Conservation (phyloP, 176 grass and related monocot species). For the Puya raimondii region DNA sequence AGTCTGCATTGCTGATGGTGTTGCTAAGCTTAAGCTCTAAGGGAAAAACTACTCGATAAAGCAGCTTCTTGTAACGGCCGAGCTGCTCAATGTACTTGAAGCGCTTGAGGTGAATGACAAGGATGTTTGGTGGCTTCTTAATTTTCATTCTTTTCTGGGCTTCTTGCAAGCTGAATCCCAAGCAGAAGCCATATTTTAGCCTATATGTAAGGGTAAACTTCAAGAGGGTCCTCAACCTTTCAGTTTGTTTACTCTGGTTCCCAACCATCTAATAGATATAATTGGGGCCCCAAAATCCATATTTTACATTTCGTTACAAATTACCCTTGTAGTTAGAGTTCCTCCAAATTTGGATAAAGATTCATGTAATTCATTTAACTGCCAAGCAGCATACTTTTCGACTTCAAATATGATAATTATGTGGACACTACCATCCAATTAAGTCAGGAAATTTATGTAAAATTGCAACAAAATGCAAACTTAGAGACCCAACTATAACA, state of each 20-base stretch:
- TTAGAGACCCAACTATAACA: too few relatives aligned
- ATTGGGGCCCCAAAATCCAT: too few relatives aligned
- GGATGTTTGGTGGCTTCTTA: conserved; percentile 84
- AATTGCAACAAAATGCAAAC: neutral
- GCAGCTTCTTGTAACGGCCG: conserved; percentile 88
- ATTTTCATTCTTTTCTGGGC: conserved; percentile 99
- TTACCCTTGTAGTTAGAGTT: too few relatives aligned
- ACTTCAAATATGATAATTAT: too few relatives aligned
- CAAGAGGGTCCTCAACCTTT: too few relatives aligned
- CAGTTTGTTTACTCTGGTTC: too few relatives aligned
- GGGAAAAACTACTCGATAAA: conserved; percentile 93
- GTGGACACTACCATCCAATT: neutral
- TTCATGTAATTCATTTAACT: too few relatives aligned
- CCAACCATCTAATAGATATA: too few relatives aligned
- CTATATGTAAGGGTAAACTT: conserved; percentile 16
- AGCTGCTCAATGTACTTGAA: conserved; percentile 97
- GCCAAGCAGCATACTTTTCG: too few relatives aligned
- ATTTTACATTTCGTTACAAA: too few relatives aligned
- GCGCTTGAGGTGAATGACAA: conserved; percentile 91
- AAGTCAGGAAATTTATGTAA: neutral
- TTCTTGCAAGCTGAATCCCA: conserved; percentile 77
- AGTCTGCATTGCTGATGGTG: conserved; percentile 6
- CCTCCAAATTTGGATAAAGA: too few relatives aligned
- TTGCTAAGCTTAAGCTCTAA: conserved; percentile 55
- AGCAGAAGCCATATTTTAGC: conserved; percentile 21